Base-by-base conservation (phyloP, 768 basidiomycete genomes). In the Panus rudis region DNA sequence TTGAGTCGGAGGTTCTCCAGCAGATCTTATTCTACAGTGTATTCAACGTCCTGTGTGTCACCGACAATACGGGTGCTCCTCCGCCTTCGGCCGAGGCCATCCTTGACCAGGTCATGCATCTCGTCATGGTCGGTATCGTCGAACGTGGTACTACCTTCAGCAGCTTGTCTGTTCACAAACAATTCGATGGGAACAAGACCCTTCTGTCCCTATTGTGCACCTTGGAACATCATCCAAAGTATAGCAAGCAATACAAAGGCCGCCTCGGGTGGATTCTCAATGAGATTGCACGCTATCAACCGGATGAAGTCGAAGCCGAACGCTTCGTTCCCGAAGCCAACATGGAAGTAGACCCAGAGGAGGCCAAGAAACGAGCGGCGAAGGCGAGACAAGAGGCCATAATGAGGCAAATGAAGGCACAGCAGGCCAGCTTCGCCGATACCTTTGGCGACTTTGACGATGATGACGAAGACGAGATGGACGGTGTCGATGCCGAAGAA, bases 391-490 rank as follows among this genome's bases (percentile, higher is more conserved):
- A 96, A 60, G 88, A 85, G 47, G 84, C 87, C 0, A 89, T 99
- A 55, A 89, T 99, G 91, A 78, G 81, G 55, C 84, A 96, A 65
- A 97, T 98, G 79, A 91, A 89, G 55, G 82, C 83, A 20, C 88
- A 92, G 55, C 93, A 97, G 56, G 83, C 81, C 23, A 85, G 81
- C 51, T 90, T 93, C 60, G 80, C 88, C 3, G 73, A 78, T 57
- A 85, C 82, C 51, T 82, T 87, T 45, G 84, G 88, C 39, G 75
- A 73, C 21, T 75, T 78, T 19, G 85, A 84, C 25, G 79, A 80
- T 14, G 82, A 78, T 5, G 83, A 82, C 5, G 88, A 88, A 4
- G 76, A 77, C 2, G n/a, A n/a, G n/a, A n/a, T n/a, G n/a, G 73
- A 76, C 5, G 76, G 74, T 55, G 68, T 69, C 4, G 68, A 67